Evolutionary conservation across 805 yeast genomes (phyloP).

Genomic region (Saccharomycopsis fibuligera): DNA sequence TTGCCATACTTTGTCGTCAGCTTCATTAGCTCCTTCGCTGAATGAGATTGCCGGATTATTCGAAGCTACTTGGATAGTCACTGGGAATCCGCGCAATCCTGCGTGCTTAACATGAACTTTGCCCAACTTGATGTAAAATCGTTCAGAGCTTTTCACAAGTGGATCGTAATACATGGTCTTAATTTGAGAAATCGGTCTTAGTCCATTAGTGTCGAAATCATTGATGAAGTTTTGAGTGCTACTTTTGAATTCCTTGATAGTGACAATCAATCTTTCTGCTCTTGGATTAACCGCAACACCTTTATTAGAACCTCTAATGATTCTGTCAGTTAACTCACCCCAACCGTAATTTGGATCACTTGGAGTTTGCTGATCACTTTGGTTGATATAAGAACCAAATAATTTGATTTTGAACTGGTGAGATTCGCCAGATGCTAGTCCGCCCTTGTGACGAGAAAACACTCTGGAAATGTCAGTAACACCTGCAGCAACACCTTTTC

Average conservation of each 20-base stretch:
- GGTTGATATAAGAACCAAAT: constrained; percentile 60
- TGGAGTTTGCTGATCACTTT: constrained; percentile 30
- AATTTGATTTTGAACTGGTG: constrained; percentile 67
- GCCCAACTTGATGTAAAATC: constrained; percentile 55
- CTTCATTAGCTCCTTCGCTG: constrained; percentile 63
- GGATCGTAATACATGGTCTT: constrained; percentile 62
- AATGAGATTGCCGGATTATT: constrained; percentile 48
- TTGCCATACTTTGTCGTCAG: constrained; percentile 49
- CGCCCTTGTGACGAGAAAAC: constrained; percentile 58
- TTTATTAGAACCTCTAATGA: constrained; percentile 63
- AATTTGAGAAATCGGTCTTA: constrained; percentile 57
- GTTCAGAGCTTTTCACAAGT: constrained; percentile 50
- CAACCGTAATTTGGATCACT: constrained; percentile 62
- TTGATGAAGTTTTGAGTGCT: constrained; percentile 30
- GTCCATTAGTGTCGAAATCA: constrained; percentile 31
- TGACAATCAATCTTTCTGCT: constrained; percentile 61
- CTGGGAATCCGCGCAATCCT: constrained; percentile 28
- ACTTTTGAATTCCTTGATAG: constrained; percentile 67
- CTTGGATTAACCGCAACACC: constrained; percentile 81
- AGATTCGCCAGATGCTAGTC: constrained; percentile 53
- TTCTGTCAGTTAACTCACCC: constrained; percentile 81
- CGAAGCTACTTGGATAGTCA: constrained; percentile 49
- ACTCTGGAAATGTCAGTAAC: constrained; percentile 78
- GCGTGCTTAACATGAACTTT: constrained; percentile 32
- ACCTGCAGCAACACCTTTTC: constrained; percentile 85